Conservation (phyloP, 169 alveolate genomes). For the Plasmodium malariae region DNA sequence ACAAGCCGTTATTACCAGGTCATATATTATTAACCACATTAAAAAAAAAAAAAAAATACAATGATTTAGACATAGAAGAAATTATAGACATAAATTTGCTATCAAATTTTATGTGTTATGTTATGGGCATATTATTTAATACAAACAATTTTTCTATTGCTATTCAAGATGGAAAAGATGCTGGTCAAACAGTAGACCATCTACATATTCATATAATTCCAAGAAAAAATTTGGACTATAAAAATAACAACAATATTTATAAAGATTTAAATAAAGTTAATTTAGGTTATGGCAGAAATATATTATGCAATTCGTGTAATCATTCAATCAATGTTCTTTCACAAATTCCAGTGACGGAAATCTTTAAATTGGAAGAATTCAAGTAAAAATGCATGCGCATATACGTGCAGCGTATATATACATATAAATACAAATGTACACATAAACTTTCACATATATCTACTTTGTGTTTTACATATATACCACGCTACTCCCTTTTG, state of each 20-base stretch:
- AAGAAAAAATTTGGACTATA: slow-evolving; percentile 79
- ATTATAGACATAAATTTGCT: slow-evolving; percentile 61
- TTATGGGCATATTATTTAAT: slow-evolving; percentile 50
- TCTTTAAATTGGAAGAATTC: slow-evolving; percentile 73
- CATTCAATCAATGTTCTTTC: slow-evolving; percentile 27
- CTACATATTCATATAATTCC: slow-evolving; percentile 93
- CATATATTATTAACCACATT: slow-evolving; percentile 84
- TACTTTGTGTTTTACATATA: too few relatives aligned
- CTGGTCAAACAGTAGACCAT: slow-evolving; percentile 94
- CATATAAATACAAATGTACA: neutral
- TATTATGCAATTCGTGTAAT: slow-evolving; percentile 30
- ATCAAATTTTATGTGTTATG: slow-evolving; percentile 69
- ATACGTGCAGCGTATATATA: neutral
- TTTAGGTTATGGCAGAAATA: slow-evolving; percentile 75
- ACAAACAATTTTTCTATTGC: slow-evolving; percentile 32
- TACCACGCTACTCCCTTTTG: too few relatives aligned
- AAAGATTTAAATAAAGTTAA: slow-evolving; percentile 80
- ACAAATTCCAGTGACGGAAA: slow-evolving; percentile 17
- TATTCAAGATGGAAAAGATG: slow-evolving; percentile 91
- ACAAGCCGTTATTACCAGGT: slow-evolving; percentile 85
- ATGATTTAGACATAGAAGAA: slow-evolving; percentile 69
- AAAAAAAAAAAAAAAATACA: slow-evolving; percentile 74
- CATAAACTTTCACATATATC: too few relatives aligned
- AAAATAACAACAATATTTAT: slow-evolving; percentile 86
- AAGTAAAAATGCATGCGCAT: slow-evolving; percentile 2